phyloP scores from a whole-genome alignment of 108 stramenopile species.

The Fragilaria radians region DNA sequence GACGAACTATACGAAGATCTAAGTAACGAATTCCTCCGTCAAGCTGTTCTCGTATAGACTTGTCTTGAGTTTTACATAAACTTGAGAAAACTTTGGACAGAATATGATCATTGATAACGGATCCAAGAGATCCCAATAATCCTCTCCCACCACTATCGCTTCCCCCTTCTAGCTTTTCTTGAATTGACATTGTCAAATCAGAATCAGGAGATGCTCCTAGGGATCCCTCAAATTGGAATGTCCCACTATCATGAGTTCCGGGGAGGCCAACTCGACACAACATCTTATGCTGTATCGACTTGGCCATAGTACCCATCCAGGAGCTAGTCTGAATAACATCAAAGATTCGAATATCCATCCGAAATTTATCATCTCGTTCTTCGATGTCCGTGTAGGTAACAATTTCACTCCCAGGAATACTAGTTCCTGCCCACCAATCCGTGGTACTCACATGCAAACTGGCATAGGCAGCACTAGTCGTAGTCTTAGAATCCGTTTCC shows the following conservation, averaged over 20 bases:
- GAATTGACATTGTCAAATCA: conserved; percentile 20
- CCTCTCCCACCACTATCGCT: background rate
- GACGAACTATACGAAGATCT: conserved; percentile 20
- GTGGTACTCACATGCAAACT: conserved; percentile 3
- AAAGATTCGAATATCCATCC: conserved; percentile 23
- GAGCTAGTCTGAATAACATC: conserved; percentile 14
- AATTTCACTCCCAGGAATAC: conserved; percentile 1
- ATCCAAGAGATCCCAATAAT: conserved; percentile 7
- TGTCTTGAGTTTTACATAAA: conserved; percentile 16
- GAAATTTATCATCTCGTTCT: conserved; percentile 12
- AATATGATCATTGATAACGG: conserved; percentile 13
- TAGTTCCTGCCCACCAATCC: conserved; percentile 15
- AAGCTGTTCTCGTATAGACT: conserved; percentile 12
- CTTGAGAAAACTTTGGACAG: conserved; percentile 16
- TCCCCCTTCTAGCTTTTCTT: conserved; percentile 9
- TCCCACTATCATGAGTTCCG: conserved; percentile 28
- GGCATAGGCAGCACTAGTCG: background rate
- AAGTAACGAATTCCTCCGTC: conserved; percentile 22
- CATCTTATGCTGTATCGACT: conserved; percentile 7
- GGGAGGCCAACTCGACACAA: conserved; percentile 20
- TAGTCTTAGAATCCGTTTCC: conserved; percentile 7
- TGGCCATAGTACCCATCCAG: conserved; percentile 16
- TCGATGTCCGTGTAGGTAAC: conserved; percentile 12
- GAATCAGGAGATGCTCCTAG: conserved; percentile 21
- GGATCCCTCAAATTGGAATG: conserved; percentile 17